A percentile compares a stretch with the other conserved stretches of the same genome.
Conservation (phyloP, 805 yeast species). For the Candida hungchunana region DNA sequence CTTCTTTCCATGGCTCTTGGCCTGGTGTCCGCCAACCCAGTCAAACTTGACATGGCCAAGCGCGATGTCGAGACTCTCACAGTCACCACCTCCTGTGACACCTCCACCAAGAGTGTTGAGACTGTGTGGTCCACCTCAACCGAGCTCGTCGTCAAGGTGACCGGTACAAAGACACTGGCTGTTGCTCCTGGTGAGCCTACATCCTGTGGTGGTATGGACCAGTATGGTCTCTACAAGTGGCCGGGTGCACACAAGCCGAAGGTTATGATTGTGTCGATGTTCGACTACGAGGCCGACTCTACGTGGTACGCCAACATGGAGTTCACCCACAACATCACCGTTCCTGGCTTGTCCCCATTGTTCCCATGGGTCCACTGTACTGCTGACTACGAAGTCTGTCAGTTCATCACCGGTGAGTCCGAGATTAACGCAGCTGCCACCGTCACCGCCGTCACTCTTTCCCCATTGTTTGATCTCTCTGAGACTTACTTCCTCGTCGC, state of each 20-base stretch:
- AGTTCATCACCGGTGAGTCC: conserved; percentile 16
- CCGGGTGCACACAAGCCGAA: conserved; percentile 14
- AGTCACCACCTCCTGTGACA: conserved; percentile 9
- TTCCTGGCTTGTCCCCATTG: conserved; percentile 15
- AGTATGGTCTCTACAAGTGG: conserved; percentile 13
- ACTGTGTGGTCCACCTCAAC: conserved; percentile 10
- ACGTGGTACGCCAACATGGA: conserved; percentile 14
- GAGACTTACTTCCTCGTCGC: conserved; percentile 15
- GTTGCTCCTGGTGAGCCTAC: conserved; percentile 1
- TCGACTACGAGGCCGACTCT: conserved; percentile 10
- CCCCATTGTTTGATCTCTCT: conserved; percentile 12
- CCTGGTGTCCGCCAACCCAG: conserved; percentile 7
- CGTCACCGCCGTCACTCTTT: conserved; percentile 11
- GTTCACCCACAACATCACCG: conserved; percentile 14
- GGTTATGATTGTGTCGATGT: conserved; percentile 12
- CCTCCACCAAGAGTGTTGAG: conserved; percentile 7
- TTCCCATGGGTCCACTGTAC: conserved; percentile 18
- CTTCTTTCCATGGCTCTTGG: conserved; percentile 2
- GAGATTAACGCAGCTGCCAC: conserved; percentile 17
- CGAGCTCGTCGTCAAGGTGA: conserved; percentile 1
- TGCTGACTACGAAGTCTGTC: conserved; percentile 11
- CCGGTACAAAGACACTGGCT: conserved; percentile 3
- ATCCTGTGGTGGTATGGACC: conserved; percentile 1
- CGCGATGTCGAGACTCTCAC: conserved; percentile 4
- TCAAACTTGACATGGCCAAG: conserved; percentile 8